phyloP scores from a whole-genome alignment of 2,329 filamentous ascomycete genomes.

The Epicoccum nigrum region DNA sequence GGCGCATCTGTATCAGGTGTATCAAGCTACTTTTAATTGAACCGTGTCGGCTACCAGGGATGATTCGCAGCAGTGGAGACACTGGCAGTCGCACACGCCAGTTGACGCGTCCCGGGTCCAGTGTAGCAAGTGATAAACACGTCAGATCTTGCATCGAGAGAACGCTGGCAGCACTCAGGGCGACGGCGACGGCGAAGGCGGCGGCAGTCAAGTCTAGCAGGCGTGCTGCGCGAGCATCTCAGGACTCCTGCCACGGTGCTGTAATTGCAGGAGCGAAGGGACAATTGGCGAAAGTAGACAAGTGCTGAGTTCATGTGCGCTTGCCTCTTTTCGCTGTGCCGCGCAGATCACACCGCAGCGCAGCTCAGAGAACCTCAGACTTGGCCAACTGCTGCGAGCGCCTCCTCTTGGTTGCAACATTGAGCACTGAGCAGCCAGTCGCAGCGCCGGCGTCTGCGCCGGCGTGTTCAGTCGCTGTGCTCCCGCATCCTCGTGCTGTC shows the following conservation, averaged over 20 bases:
- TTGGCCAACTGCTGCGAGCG: too few relatives aligned
- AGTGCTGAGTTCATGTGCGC: too few relatives aligned
- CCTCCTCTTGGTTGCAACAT: too few relatives aligned
- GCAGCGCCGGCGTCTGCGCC: neutral
- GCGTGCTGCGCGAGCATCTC: neutral
- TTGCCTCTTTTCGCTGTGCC: too few relatives aligned
- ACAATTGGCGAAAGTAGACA: too few relatives aligned
- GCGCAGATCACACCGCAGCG: too few relatives aligned
- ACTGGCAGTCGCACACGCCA: constrained; percentile 1
- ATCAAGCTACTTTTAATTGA: constrained; percentile 19
- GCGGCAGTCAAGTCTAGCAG: too few relatives aligned
- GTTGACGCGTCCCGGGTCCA: constrained; percentile 4
- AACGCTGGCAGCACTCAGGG: constrained; percentile 1
- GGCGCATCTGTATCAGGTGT: constrained; percentile 31
- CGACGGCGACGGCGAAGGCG: neutral
- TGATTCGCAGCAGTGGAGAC: constrained; percentile 12
- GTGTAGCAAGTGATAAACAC: constrained; percentile 5
- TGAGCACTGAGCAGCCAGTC: neutral
- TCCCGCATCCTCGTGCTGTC: constrained; percentile 2
- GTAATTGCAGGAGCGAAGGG: neutral
- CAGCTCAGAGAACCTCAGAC: too few relatives aligned
- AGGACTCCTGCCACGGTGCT: neutral
- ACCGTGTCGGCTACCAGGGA: neutral
- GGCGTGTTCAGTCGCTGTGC: too few relatives aligned
- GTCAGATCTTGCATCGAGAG: constrained; percentile 10